Base-by-base conservation (phyloP, 495 filamentous ascomycete genomes). In the Rusavskia elegans region DNA sequence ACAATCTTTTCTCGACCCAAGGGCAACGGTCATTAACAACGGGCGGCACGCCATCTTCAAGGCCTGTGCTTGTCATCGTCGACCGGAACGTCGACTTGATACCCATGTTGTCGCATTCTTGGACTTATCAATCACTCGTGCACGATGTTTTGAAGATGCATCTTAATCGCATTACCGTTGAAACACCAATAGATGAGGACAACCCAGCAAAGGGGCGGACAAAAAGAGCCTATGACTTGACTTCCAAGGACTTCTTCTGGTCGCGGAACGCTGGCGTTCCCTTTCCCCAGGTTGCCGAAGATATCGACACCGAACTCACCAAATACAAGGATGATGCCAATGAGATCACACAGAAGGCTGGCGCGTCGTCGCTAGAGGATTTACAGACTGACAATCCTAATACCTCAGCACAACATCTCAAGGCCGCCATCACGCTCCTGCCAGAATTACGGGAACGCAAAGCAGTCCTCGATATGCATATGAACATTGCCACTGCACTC, bases 101-200 rank as follows among this genome's bases (percentile, higher is more conserved):
- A 53, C 89, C 93, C n/a, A 97, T 97, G 93, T 75, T 97, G 1
- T 95, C 89, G 21, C 92, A 99, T 67, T 95, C 89, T 1, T 99
- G 92, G 92, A 96, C 89, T 4, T 99, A 99, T 61, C 92, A 97
- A 62, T 95, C 89, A 1, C 75, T 99, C 17, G 88, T 96, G 30
- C 84, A 95, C 56, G 93, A 99, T 67, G 84, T 99, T 8, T 80
- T 97, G 52, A 80, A 84, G 38, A 93, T 94, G 87, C 84, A 83
- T 55, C 75, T 97, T 45, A 99, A 97, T 58, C 83, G 89, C n/a
- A 96, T 99, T 61, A 96, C 88, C 4, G 78, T 99, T 39, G 88
- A 95, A 58, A 81, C 81, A 3, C 75, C 82, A 5, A 71, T 80
- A 16, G 90, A 95, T 52, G 84, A 92, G 51, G 68, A 71, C 29